These are phyloP conservation scores for Fistulifera pelliculosa DNA, from an alignment of 108 stramenopile genomes.

Conservation along the genomic window DNA sequence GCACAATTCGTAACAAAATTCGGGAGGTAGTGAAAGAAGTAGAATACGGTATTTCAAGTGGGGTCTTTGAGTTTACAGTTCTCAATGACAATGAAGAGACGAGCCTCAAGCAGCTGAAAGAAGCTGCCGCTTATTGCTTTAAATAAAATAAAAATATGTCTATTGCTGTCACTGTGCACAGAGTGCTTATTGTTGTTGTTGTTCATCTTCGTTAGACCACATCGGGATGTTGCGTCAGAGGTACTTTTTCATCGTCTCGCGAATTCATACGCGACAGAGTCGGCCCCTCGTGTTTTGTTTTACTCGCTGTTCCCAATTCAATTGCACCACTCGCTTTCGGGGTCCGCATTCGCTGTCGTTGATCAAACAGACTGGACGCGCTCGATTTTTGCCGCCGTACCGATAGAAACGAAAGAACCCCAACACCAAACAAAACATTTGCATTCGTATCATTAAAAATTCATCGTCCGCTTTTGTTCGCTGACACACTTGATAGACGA, in stretches of 20 bases:
- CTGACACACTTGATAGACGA: not conserved
- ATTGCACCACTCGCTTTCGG: no score
- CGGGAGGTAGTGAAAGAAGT: constrained; percentile 67
- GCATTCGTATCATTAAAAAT: constrained; percentile 7
- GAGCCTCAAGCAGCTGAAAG: constrained; percentile 49
- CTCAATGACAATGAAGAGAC: constrained; percentile 57
- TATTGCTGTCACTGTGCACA: no score
- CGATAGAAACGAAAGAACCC: constrained; percentile 1
- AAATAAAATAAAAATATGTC: no score
- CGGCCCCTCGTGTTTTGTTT: no score
- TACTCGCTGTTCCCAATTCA: no score
- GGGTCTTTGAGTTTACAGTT: constrained; percentile 84
- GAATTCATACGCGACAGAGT: no score
- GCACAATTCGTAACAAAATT: constrained; percentile 39
- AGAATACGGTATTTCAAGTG: constrained; percentile 71
- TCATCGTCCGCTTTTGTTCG: constrained; percentile 11
- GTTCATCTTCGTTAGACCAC: no score
- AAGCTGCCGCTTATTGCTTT: constrained; percentile 63
- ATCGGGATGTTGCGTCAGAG: no score
- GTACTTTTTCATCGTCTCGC: no score
- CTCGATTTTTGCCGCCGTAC: not conserved
- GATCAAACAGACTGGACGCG: constrained; percentile 6
- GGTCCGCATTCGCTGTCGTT: not conserved
- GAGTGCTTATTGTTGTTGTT: no score
- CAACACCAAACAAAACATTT: constrained; percentile 9